These are phyloP conservation scores for Lathyrus sativus DNA, from an alignment of 306 rosid species.

Conservation along the genomic window DNA sequence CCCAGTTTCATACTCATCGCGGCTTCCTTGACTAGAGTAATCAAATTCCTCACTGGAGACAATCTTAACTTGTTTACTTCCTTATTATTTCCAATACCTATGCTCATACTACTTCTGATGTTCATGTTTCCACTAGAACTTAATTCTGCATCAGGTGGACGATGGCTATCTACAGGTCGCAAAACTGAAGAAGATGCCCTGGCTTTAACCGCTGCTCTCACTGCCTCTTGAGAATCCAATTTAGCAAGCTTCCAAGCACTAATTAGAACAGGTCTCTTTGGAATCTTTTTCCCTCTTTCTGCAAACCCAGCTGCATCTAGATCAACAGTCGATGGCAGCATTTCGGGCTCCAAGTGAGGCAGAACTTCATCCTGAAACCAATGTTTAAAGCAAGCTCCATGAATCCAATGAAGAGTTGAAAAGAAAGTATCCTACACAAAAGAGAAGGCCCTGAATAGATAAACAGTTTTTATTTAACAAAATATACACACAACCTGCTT, in stretches of 20 bases:
- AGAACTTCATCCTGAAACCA: conserved; percentile 85
- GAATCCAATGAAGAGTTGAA: no score
- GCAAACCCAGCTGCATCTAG: conserved; percentile 84
- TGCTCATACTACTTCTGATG: conserved; percentile 86
- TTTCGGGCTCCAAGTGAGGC: conserved; percentile 99
- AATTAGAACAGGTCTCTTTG: conserved; percentile 77
- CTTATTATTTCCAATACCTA: conserved; percentile 68
- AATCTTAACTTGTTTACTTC: conserved; percentile 66
- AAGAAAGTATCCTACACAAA: no score
- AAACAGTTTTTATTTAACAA: no score
- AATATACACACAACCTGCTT: no score
- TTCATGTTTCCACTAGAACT: conserved; percentile 92
- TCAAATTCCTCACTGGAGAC: conserved; percentile 68
- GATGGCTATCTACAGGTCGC: conserved; percentile 74
- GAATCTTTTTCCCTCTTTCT: conserved; percentile 70
- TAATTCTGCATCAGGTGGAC: conserved; percentile 58
- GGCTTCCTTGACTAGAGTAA: conserved; percentile 87
- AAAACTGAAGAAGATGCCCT: conserved; percentile 98
- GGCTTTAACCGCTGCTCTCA: conserved; percentile 91
- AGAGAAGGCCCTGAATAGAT: no score
- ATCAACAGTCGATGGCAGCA: conserved; percentile 93
- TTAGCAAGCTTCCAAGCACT: conserved; percentile 98
- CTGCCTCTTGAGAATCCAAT: conserved; percentile 80
- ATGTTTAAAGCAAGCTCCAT: conserved; percentile 35
- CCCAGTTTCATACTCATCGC: conserved; percentile 90